Conservation (phyloP, 2,329 filamentous ascomycete genomes). For the Pseudonectria buxi region DNA sequence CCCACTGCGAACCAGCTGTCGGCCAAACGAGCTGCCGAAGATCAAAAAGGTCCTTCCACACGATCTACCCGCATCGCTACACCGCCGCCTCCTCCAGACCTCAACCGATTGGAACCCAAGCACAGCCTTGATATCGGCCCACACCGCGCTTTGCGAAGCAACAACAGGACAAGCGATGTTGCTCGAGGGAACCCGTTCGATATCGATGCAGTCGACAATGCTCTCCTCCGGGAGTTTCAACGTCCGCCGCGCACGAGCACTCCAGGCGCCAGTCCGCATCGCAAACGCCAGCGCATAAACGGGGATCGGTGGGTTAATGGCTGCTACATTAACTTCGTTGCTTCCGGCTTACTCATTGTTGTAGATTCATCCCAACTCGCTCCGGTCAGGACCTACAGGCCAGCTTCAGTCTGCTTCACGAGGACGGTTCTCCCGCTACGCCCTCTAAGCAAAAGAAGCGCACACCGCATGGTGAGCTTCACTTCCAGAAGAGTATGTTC, state of each 20-base stretch:
- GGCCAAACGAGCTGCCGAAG: conserved; percentile 28
- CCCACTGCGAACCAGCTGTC: conserved; percentile 25
- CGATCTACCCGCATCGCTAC: conserved; percentile 35
- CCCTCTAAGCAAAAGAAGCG: conserved; percentile 81
- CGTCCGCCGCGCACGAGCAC: conserved; percentile 46
- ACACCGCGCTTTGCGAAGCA: conserved; percentile 29
- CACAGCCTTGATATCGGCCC: conserved; percentile 30
- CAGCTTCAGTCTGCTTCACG: conserved; percentile 85
- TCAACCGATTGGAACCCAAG: conserved; percentile 36
- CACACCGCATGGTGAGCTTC: conserved; percentile 79
- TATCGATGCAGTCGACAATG: conserved; percentile 42
- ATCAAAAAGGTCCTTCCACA: conserved; percentile 24
- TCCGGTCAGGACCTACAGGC: conserved; percentile 89
- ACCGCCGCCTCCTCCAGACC: conserved; percentile 39
- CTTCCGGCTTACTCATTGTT: conserved; percentile 15
- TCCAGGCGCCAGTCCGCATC: conserved; percentile 47
- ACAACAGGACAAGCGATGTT: conserved; percentile 29
- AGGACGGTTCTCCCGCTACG: conserved; percentile 87
- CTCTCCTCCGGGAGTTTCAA: conserved; percentile 45
- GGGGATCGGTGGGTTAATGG: conserved; percentile 47
- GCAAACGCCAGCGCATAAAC: conserved; percentile 54
- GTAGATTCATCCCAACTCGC: conserved; percentile 88
- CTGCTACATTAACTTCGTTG: not conserved
- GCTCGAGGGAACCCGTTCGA: conserved; percentile 36
- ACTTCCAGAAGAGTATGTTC: conserved; percentile 81